A percentile compares a stretch with the other conserved stretches of the same genome.
phyloP scores from a whole-genome alignment of 805 yeast genomes.

The Myxozyma lipomycoides region DNA sequence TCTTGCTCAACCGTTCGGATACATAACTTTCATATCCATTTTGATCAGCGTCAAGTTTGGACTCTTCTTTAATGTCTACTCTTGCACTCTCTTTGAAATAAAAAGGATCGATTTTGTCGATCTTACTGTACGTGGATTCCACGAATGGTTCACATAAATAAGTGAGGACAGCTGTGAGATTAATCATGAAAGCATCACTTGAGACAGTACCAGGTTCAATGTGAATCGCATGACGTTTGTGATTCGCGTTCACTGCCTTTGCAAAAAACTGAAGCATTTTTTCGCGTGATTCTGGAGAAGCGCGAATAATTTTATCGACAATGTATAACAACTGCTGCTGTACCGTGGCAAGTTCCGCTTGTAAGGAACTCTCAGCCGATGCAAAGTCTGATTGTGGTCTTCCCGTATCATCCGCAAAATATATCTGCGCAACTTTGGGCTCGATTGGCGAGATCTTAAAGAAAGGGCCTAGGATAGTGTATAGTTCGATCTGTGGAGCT shows the following conservation, averaged over 20 bases:
- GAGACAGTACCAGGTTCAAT: slow-evolving; percentile 64
- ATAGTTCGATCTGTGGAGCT: slow-evolving; percentile 54
- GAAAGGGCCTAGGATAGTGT: slow-evolving; percentile 72
- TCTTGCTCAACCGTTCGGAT: slow-evolving; percentile 39
- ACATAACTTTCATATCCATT: slow-evolving; percentile 63
- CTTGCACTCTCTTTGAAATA: slow-evolving; percentile 57
- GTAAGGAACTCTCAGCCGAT: slow-evolving; percentile 55
- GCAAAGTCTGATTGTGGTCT: slow-evolving; percentile 45
- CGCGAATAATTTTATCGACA: slow-evolving; percentile 69
- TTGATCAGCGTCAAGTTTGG: slow-evolving; percentile 73
- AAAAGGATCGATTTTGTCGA: slow-evolving; percentile 71
- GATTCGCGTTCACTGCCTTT: slow-evolving; percentile 72
- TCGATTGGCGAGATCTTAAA: slow-evolving; percentile 71
- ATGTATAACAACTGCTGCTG: slow-evolving; percentile 59
- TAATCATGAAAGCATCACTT: slow-evolving; percentile 77
- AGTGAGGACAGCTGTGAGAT: slow-evolving; percentile 62
- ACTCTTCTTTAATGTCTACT: slow-evolving; percentile 71
- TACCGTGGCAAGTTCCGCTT: slow-evolving; percentile 54
- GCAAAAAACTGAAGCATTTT: slow-evolving; percentile 67
- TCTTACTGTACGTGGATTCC: slow-evolving; percentile 51
- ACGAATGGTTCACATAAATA: slow-evolving; percentile 80
- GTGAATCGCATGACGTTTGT: slow-evolving; percentile 81
- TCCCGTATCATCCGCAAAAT: slow-evolving; percentile 31
- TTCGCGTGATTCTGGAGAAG: slow-evolving; percentile 60
- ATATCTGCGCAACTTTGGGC: slow-evolving; percentile 24